Evolutionary conservation across 2,329 filamentous ascomycete species (phyloP), one percentile per base, ranked within the genome.

Genomic region (Ilyonectria robusta): DNA sequence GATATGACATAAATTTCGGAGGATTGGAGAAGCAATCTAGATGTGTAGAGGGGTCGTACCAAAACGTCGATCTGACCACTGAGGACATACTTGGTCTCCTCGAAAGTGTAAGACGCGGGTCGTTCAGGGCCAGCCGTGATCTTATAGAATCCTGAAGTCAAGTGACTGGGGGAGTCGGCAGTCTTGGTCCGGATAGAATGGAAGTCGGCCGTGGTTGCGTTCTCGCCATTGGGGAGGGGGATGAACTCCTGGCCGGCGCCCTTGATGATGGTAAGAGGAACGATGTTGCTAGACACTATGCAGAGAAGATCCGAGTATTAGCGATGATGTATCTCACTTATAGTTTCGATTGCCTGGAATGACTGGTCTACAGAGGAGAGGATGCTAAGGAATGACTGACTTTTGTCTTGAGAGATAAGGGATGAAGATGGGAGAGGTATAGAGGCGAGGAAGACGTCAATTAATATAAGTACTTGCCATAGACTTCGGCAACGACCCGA

Each of bases 101-200:
- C 72, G 57, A 75, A 75, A 42, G 56, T 71, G 50, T 75, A 75
- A 1, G 61, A 54, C 3, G 72, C 72, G 33, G 72, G 72, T 50
- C 71, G 62, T 4, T 55, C 42, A 46, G 71, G 73, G 11, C 72
- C 72, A 44, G 72, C 71, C 21, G 58, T 53, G 2, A 75, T 75
- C 65, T 75, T 75, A 62, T 75, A 75, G 62, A 75, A 75, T 0
- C 72, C 72, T 0, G 72, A 75, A 15, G 72, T 75, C 42, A 75
- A 50, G 46, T 75, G 63, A 51, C 72, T 53, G 23, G 72, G 72
- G 59, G 71, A 67, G 19, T 75, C 61, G 13, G 70, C 21, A 3
- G 68, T 75, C 72, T 75, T 65, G 59, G 72, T 75, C 35, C 72
- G 73, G 46, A 72, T 71, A 7, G 71, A 67, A 58, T 75, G 72